Evolutionary conservation across 2,329 filamentous ascomycete species (phyloP).

Genomic region (Ophiocordyceps camponoti-leonardi): DNA sequence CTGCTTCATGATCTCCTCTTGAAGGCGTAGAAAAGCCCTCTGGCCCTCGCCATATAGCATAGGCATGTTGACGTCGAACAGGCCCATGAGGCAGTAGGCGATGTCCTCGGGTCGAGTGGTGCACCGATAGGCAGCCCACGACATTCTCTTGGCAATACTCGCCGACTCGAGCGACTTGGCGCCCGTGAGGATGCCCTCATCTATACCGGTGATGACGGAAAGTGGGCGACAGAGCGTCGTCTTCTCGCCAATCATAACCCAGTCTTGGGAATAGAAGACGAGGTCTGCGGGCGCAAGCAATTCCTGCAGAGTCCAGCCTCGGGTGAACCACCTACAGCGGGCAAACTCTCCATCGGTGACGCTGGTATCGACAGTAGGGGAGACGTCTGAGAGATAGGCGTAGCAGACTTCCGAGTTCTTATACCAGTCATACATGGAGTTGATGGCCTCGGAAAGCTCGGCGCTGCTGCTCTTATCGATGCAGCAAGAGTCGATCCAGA

Average conservation of each 20-base stretch:
- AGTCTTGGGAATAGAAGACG: conserved; percentile 7
- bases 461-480: conserved; percentile 9
- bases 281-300: conserved; percentile 10
- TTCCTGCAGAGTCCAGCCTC: conserved; percentile 11
- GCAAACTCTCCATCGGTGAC: neutral
- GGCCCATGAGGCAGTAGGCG: conserved; percentile 12
- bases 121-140: conserved; percentile 10
- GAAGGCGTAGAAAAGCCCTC: conserved; percentile 7
- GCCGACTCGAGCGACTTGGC: conserved; percentile 1
- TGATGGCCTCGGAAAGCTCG: conserved; percentile 13
- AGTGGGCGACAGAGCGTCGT: neutral
- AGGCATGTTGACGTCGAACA: conserved; percentile 14
- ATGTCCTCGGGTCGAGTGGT: conserved; percentile 11
- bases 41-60: conserved; percentile 12
- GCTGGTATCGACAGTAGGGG: neutral
- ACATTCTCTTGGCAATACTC: conserved; percentile 5
- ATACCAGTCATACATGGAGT: conserved; percentile 11
- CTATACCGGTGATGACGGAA: neutral
- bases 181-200: neutral
- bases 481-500: conserved; percentile 15
- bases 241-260: neutral
- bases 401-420: conserved; percentile 8
- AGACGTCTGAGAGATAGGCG: conserved; percentile 8
- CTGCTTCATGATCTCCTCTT: conserved; percentile 8
- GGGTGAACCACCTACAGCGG: conserved; percentile 6